Conservation (phyloP, 192 early-diverging fungal species). For the Geranomyces michiganensis region DNA sequence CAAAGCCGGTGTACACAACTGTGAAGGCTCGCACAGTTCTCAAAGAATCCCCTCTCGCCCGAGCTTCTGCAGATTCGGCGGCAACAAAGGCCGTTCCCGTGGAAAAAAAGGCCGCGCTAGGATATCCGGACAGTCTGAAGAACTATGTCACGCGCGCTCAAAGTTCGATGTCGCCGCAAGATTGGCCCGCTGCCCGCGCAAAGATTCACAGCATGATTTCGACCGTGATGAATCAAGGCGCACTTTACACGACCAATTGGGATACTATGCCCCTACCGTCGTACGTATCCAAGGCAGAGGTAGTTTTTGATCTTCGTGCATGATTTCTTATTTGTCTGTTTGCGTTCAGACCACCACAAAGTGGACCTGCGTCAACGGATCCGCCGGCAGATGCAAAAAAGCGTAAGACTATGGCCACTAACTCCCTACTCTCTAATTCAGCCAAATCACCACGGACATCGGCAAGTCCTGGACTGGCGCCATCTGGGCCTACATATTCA, state of each 20-base stretch:
- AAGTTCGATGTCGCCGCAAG: constrained; percentile 19
- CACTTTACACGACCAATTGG: constrained; percentile 68
- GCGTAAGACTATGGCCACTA: constrained; percentile 28
- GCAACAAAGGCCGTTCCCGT: neutral
- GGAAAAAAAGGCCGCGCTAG: neutral
- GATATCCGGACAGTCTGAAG: neutral
- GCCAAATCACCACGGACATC: no score
- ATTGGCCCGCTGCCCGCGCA: constrained; percentile 45
- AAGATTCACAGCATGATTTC: constrained; percentile 62
- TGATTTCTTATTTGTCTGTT: neutral
- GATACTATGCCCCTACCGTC: constrained; percentile 65
- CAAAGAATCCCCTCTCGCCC: constrained; percentile 20
- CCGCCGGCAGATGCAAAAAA: constrained; percentile 28
- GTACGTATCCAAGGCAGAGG: constrained; percentile 41
- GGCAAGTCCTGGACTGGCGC: no score
- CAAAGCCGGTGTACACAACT: constrained; percentile 26
- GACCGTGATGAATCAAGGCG: constrained; percentile 43
- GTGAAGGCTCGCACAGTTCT: constrained; percentile 16
- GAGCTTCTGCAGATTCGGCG: constrained; percentile 16
- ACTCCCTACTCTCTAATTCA: no score
- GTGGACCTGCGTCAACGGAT: neutral
- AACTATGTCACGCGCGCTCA: neutral
- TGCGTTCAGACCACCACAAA: neutral
- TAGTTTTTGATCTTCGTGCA: no score
- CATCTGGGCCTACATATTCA: no score